Evolutionary conservation across 2,329 filamentous ascomycete species (phyloP), one percentile per base, ranked within the genome.

Genomic region (Celoporthe dispersa): DNA sequence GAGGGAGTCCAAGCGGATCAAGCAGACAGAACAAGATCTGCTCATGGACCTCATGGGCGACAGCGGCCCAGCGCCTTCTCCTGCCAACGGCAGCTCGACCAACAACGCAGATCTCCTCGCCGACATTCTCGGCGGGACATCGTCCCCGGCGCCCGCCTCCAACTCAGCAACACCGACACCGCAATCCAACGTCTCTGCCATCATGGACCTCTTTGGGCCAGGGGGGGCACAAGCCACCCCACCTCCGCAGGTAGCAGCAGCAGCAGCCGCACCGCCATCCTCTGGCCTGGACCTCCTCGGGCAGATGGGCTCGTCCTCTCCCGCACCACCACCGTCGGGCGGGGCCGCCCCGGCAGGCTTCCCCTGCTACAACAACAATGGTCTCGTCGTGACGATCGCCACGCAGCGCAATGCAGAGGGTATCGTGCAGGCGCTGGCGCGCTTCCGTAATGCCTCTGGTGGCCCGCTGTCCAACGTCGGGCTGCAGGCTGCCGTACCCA

Each of bases 401-500:
- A 86, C 97, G 63, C 94, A 97, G 79, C 88, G 96, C 60, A 96
- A 92, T 74, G 86, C 91, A 3, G 92, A 93, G 77, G 90, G 91
- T 61, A 88, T 89, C 11, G 91, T 97, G 28, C 94, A 97, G 78
- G 90, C 97, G 8, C 85, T 91, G 64, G 94, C 94, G 22, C 90
- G 90, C 11, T 99, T 99, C 85, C 88, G 88, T 53, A 98, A 98
- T 80, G 87, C 83, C 0, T 91, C 90, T 19, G 85, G 86, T 39
- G 86, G 85, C 19, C 82, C 84, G 19, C 84, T 98, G 64, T 90
- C 90, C 22, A 88, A 87, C 61, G 92, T 98, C 39, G 93, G 93
- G 35, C 80, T 99, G 74, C 96, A 99, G 80, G 96, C 95, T 59
- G 96, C 96, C 0, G 96, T 99, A 67, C 96, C 96, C 11, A 99